phyloP scores from a whole-genome alignment of 1,139 yeast species.

The Candida buenavistaensis region DNA sequence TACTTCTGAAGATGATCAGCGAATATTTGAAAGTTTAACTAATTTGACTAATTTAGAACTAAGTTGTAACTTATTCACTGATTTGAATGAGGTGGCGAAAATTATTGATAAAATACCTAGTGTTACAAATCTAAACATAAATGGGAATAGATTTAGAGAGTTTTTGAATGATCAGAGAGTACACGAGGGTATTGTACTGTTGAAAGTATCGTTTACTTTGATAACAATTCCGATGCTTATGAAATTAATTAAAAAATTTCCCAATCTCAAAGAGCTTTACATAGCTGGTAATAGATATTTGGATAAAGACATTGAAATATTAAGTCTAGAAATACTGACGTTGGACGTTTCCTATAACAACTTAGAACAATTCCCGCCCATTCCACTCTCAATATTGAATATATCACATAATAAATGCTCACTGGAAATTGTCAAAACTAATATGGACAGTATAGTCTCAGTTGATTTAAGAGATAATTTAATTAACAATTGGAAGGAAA shows the following conservation, averaged over 20 bases:
- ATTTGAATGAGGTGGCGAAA: slow-evolving; percentile 37
- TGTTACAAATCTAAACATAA: slow-evolving; percentile 50
- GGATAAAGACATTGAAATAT: slow-evolving; percentile 20
- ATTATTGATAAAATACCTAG: slow-evolving; percentile 35
- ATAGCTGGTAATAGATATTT: slow-evolving; percentile 49
- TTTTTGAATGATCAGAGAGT: slow-evolving; percentile 26
- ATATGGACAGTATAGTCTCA: slow-evolving; percentile 9
- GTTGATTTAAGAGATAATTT: slow-evolving; percentile 53
- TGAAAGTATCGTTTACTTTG: slow-evolving; percentile 34
- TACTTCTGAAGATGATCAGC: slow-evolving; percentile 3
- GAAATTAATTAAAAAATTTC: slow-evolving; percentile 37
- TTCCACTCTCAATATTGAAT: slow-evolving; percentile 14
- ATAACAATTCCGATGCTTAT: slow-evolving; percentile 20
- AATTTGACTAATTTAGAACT: slow-evolving; percentile 53
- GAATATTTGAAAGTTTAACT: slow-evolving; percentile 18
- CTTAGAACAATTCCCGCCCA: slow-evolving; percentile 32
- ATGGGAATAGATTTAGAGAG: slow-evolving; percentile 58
- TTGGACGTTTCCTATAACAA: slow-evolving; percentile 50
- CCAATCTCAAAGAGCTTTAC: slow-evolving; percentile 40
- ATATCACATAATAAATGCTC: slow-evolving; percentile 27
- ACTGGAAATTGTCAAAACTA: slow-evolving; percentile 12
- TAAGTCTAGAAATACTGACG: slow-evolving; percentile 16
- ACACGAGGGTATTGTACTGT: slow-evolving; percentile 18
- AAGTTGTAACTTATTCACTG: slow-evolving; percentile 56
- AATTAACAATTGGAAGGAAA: slow-evolving; percentile 44